phyloP scores from a whole-genome alignment of 2,329 filamentous ascomycete species.

The Aspergillus sp. region DNA sequence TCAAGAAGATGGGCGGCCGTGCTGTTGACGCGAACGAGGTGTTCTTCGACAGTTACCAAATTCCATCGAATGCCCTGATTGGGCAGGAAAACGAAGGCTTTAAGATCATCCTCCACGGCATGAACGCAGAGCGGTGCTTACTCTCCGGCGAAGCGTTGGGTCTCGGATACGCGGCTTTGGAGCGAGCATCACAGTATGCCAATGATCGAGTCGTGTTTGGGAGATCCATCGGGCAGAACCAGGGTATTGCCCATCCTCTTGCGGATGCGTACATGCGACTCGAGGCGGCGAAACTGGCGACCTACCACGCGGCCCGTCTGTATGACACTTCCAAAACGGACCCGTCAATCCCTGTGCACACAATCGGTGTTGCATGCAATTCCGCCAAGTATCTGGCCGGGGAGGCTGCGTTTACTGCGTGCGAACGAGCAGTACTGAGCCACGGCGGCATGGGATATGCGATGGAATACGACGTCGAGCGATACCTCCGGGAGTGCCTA shows the following conservation, averaged over 20 bases:
- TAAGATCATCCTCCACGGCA: constrained; percentile 66
- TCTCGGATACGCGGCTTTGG: constrained; percentile 62
- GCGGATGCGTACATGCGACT: constrained; percentile 53
- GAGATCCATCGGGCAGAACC: constrained; percentile 50
- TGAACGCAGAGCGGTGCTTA: constrained; percentile 70
- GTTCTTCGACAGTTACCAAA: constrained; percentile 70
- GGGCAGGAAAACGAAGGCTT: constrained; percentile 69
- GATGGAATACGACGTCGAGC: constrained; percentile 53
- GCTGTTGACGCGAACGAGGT: constrained; percentile 80
- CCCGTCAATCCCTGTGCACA: constrained; percentile 42
- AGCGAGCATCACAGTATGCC: constrained; percentile 56
- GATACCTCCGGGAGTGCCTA: constrained; percentile 50
- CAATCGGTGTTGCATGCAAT: constrained; percentile 57
- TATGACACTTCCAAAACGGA: constrained; percentile 48
- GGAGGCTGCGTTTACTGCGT: constrained; percentile 52
- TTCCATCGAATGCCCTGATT: constrained; percentile 56
- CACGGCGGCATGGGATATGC: constrained; percentile 58
- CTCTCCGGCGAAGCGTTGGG: constrained; percentile 72
- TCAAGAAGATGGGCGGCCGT: constrained; percentile 77
- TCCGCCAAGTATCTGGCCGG: constrained; percentile 59
- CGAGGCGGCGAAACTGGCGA: constrained; percentile 52
- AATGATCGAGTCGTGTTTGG: constrained; percentile 53
- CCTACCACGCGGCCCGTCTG: constrained; percentile 51
- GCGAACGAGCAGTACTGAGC: constrained; percentile 47
- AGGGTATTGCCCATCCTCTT: constrained; percentile 51